Conservation (phyloP, 2,329 filamentous ascomycete species). For the Aspergillus pseudoviridinutans region DNA sequence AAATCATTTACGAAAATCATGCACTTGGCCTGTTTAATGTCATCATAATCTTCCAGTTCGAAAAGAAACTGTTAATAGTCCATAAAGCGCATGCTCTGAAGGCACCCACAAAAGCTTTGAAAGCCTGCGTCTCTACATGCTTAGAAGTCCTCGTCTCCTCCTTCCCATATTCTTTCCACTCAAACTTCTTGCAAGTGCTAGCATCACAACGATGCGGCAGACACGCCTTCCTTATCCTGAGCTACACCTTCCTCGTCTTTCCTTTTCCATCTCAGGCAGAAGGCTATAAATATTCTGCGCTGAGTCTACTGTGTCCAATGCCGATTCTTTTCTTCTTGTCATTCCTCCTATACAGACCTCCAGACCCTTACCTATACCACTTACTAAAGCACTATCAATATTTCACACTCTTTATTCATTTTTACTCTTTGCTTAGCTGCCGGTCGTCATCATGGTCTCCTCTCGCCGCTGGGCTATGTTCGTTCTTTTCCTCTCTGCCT, state of each 20-base stretch:
- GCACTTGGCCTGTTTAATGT: background rate
- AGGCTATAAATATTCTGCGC: background rate
- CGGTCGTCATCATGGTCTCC: background rate
- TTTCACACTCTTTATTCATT: background rate
- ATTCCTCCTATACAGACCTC: background rate
- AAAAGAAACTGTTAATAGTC: background rate
- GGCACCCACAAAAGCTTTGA: background rate
- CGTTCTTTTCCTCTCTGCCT: conserved; percentile 2
- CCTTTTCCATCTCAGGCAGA: background rate
- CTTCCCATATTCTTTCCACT: background rate
- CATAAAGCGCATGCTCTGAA: background rate
- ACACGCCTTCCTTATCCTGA: background rate
- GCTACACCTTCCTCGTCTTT: background rate
- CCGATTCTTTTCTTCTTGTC: background rate
- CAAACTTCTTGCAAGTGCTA: background rate
- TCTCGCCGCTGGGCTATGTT: background rate
- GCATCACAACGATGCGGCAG: background rate
- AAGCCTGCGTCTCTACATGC: background rate
- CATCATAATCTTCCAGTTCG: background rate
- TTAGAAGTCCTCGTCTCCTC: background rate
- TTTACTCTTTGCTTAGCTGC: background rate
- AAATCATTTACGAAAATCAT: background rate
- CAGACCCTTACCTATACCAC: background rate
- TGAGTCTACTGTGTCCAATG: background rate
- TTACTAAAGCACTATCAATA: background rate